These are phyloP conservation scores for Auriscalpium microsporum DNA, from an alignment of 768 basidiomycete genomes.

Conservation along the genomic window DNA sequence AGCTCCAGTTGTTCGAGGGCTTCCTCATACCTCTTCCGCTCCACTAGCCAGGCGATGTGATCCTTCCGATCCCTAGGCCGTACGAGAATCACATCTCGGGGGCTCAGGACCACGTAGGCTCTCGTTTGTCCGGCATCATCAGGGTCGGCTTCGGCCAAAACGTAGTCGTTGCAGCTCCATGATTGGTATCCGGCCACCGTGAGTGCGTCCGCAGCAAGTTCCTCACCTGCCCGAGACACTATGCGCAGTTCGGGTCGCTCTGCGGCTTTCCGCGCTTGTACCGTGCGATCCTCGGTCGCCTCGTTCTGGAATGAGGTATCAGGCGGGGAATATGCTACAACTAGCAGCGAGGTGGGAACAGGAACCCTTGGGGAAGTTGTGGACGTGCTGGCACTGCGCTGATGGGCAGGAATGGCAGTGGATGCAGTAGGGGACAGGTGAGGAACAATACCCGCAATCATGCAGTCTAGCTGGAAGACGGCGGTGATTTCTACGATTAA, in stretches of 20 bases:
- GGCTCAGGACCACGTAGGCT: slow-evolving; percentile 79
- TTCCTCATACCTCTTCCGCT: slow-evolving; percentile 79
- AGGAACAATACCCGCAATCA: slow-evolving; percentile 86
- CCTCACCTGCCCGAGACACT: slow-evolving; percentile 82
- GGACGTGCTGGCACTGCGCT: slow-evolving; percentile 15
- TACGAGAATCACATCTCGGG: slow-evolving; percentile 82
- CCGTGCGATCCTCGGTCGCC: slow-evolving; percentile 57
- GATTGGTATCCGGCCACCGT: slow-evolving; percentile 68
- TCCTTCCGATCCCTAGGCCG: slow-evolving; percentile 81
- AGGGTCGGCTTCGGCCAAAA: slow-evolving; percentile 45
- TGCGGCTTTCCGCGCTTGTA: slow-evolving; percentile 75
- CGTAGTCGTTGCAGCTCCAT: slow-evolving; percentile 92
- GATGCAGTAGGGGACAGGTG: slow-evolving; percentile 40
- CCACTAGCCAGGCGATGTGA: slow-evolving; percentile 88
- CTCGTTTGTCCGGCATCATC: slow-evolving; percentile 25
- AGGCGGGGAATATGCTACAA: slow-evolving; percentile 81
- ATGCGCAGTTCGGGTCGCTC: slow-evolving; percentile 93
- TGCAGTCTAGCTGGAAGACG: slow-evolving; percentile 88
- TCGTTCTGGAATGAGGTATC: slow-evolving; percentile 64
- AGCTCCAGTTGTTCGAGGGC: slow-evolving; percentile 74
- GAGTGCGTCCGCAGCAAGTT: slow-evolving; percentile 78
- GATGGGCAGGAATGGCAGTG: neutral
- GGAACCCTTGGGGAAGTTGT: slow-evolving; percentile 19
- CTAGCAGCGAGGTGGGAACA: slow-evolving; percentile 62
- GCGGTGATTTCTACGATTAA: slow-evolving; percentile 82